Conservation (phyloP, 2,329 filamentous ascomycete genomes). For the Geosmithia morbida region DNA sequence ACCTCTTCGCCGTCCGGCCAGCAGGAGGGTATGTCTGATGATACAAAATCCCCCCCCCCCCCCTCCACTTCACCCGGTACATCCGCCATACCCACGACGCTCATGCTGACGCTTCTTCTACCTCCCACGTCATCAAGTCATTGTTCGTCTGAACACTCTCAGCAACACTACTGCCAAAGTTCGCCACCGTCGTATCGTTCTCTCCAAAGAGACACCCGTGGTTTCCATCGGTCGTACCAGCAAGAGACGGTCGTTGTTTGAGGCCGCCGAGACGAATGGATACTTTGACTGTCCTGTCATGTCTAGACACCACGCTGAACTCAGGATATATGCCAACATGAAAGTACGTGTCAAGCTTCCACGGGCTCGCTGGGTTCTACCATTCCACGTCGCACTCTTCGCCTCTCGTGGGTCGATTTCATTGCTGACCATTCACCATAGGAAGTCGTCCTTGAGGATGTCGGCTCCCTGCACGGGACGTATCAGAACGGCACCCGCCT, state of each 20-base stretch:
- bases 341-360: conserved; percentile 21
- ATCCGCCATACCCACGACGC: too few relatives aligned
- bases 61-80: neutral
- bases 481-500: conserved; percentile 22
- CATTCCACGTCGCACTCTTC: too few relatives aligned
- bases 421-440: conserved; percentile 8
- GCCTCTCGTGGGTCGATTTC: too few relatives aligned
- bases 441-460: conserved; percentile 30
- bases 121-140: neutral
- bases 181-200: conserved; percentile 12
- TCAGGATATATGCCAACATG: conserved; percentile 26
- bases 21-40: neutral
- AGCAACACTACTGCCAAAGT: conserved; percentile 7
- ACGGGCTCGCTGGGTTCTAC: conserved; percentile 2
- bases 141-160: conserved; percentile 14
- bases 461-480: conserved; percentile 38
- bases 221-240: conserved; percentile 29
- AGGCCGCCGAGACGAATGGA: conserved; percentile 32
- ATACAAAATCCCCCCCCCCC: too few relatives aligned
- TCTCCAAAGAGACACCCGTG: conserved; percentile 14
- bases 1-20: neutral
- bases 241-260: conserved; percentile 17
- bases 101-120: too few relatives aligned
- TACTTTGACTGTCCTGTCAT: conserved; percentile 62
- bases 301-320: conserved; percentile 50